phyloP scores from a whole-genome alignment of 306 rosid genomes.

The Parietaria judaica region DNA sequence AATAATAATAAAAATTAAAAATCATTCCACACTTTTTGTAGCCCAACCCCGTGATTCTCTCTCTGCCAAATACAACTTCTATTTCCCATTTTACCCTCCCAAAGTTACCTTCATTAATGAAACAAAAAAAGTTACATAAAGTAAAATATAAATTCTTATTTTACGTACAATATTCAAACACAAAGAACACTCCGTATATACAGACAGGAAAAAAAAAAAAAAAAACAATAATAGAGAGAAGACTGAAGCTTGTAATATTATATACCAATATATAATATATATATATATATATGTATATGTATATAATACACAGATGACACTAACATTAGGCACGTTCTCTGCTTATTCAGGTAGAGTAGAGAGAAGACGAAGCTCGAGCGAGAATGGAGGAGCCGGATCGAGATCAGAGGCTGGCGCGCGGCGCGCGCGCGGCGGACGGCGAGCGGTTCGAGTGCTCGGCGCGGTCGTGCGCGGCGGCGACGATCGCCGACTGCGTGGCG shows the following conservation, averaged over 20 bases:
- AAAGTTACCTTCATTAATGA: background rate
- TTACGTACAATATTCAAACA: constrained; percentile 6
- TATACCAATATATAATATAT: background rate
- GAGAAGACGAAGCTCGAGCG: too few relatives aligned
- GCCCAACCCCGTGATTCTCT: constrained; percentile 7
- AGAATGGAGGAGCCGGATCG: constrained; percentile 3
- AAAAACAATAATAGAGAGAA: background rate
- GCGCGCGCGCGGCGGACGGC: constrained; percentile 24
- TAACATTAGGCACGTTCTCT: too few relatives aligned
- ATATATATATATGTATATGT: too few relatives aligned
- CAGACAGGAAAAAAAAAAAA: background rate
- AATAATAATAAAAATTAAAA: background rate
- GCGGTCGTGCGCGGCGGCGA: constrained; percentile 49
- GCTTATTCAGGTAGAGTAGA: too few relatives aligned
- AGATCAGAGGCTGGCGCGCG: constrained; percentile 5
- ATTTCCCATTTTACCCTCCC: constrained; percentile 7
- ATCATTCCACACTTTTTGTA: constrained; percentile 2
- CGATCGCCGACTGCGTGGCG: constrained; percentile 64
- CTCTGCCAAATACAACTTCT: background rate
- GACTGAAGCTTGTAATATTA: background rate
- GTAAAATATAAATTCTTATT: background rate
- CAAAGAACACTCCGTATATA: background rate
- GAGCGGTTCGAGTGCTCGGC: constrained; percentile 54
- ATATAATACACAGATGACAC: background rate
- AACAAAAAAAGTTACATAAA: too few relatives aligned